Percentiles rank a stretch among this genome's conserved stretches.
Evolutionary conservation across 495 filamentous ascomycete species (phyloP).

Genomic region (Apodospora peruviana): DNA sequence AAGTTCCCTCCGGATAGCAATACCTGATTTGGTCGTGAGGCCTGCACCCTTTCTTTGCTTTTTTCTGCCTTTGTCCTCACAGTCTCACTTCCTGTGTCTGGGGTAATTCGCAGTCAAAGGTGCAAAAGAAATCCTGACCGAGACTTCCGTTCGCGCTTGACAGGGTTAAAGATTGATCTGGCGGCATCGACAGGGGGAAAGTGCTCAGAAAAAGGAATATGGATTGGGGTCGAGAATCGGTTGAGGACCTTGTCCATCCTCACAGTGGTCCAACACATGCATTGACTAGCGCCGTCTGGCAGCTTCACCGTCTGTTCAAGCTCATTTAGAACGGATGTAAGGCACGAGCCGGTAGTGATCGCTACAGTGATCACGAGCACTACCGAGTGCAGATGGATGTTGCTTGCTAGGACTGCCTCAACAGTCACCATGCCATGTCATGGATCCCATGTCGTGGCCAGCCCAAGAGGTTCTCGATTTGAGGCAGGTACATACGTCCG

Average conservation of each 20-base stretch:
- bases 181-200: no score
- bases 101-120: no score
- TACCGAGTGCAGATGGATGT: no score
- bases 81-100: no score
- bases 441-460: no score
- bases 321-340: neutral
- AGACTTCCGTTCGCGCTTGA: neutral
- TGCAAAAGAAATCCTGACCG: neutral
- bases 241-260: slow-evolving; percentile 1
- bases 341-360: no score
- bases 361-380: no score
- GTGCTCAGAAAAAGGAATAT: slow-evolving; percentile 7
- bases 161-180: neutral
- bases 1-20: neutral
- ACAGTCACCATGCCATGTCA: no score
- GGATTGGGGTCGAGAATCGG: neutral
- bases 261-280: neutral
- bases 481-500: no score
- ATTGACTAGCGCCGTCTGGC: slow-evolving; percentile 1
- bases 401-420: no score
- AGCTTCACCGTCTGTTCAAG: slow-evolving; percentile 5
- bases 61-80: neutral
- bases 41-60: neutral
- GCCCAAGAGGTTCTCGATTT: no score
- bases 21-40: neutral